Conservation (phyloP, 1,139 yeast species). For the Yarrowia galli region DNA sequence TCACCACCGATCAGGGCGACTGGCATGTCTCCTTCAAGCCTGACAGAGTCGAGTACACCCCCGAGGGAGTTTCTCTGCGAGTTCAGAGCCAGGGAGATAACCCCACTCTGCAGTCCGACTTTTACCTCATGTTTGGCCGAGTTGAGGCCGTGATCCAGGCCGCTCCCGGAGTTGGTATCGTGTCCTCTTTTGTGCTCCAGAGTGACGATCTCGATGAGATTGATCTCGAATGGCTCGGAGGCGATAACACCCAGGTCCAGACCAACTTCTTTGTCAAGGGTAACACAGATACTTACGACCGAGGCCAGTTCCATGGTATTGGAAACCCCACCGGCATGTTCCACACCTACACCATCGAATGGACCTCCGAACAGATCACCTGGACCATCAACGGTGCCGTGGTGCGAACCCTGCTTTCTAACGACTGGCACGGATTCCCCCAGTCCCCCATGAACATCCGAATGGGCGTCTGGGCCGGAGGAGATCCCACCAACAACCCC, state of each 20-base stretch:
- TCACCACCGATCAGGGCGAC: constrained; percentile 40
- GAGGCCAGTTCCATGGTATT: constrained; percentile 76
- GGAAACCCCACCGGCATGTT: constrained; percentile 58
- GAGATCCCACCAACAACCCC: constrained; percentile 63
- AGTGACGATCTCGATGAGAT: constrained; percentile 88
- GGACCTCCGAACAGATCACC: constrained; percentile 67
- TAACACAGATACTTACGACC: constrained; percentile 70
- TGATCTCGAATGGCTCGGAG: constrained; percentile 85
- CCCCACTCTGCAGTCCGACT: constrained; percentile 75
- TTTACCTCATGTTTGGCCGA: constrained; percentile 86
- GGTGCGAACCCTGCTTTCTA: constrained; percentile 59
- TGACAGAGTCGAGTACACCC: constrained; percentile 46
- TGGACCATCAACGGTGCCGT: constrained; percentile 70
- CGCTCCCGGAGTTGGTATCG: constrained; percentile 76
- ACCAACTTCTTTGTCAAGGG: constrained; percentile 86
- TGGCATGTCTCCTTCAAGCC: constrained; percentile 38
- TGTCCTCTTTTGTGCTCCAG: constrained; percentile 81
- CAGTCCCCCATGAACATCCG: constrained; percentile 77
- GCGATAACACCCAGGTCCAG: constrained; percentile 74
- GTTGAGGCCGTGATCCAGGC: constrained; percentile 76
- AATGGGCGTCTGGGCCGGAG: constrained; percentile 84
- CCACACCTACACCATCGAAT: constrained; percentile 83
- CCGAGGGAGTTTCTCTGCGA: constrained; percentile 64
- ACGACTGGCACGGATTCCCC: constrained; percentile 63
- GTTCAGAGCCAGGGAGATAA: constrained; percentile 69